Percentiles rank a stretch among this genome's conserved stretches.
These are phyloP conservation scores for Sistotremastrum niveocremeum DNA, from an alignment of 768 basidiomycete genomes.

Conservation along the genomic window DNA sequence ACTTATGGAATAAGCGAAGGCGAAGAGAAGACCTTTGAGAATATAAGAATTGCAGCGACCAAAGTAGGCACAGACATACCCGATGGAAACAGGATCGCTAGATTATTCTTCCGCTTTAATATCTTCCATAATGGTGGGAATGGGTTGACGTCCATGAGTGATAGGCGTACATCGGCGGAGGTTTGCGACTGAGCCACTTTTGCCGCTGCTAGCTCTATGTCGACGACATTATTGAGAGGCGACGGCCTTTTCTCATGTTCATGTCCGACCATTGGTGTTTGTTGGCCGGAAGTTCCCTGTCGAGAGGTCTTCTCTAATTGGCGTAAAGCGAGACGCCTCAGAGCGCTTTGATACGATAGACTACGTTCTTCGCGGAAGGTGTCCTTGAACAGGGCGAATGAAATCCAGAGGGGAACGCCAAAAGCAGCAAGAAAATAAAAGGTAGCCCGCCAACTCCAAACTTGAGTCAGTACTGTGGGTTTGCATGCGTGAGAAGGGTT, in stretches of 20 bases:
- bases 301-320: slow-evolving; percentile 8
- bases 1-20: slow-evolving; percentile 52
- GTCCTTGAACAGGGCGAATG: slow-evolving; percentile 64
- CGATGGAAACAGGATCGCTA: slow-evolving; percentile 49
- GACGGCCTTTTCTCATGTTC: background rate
- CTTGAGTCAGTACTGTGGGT: slow-evolving; percentile 47
- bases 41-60: slow-evolving; percentile 3
- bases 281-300: slow-evolving; percentile 10
- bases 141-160: slow-evolving; percentile 64
- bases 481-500: too few relatives aligned
- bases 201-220: slow-evolving; percentile 5
- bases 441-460: slow-evolving; percentile 62
- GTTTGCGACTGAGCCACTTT: background rate
- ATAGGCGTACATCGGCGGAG: slow-evolving; percentile 31
- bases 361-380: slow-evolving; percentile 79
- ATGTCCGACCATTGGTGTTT: slow-evolving; percentile 13
- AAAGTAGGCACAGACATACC: slow-evolving; percentile 26
- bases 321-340: slow-evolving; percentile 23
- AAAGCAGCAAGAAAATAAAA: slow-evolving; percentile 74
- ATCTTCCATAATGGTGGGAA: slow-evolving; percentile 46
- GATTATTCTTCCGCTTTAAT: slow-evolving; percentile 50
- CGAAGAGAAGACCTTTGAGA: slow-evolving; percentile 50
- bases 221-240: slow-evolving; percentile 7
- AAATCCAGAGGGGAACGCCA: slow-evolving; percentile 36
- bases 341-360: slow-evolving; percentile 57